Base-by-base conservation (phyloP, 2,329 filamentous ascomycete species). In the Pseudodiploospora longispora region DNA sequence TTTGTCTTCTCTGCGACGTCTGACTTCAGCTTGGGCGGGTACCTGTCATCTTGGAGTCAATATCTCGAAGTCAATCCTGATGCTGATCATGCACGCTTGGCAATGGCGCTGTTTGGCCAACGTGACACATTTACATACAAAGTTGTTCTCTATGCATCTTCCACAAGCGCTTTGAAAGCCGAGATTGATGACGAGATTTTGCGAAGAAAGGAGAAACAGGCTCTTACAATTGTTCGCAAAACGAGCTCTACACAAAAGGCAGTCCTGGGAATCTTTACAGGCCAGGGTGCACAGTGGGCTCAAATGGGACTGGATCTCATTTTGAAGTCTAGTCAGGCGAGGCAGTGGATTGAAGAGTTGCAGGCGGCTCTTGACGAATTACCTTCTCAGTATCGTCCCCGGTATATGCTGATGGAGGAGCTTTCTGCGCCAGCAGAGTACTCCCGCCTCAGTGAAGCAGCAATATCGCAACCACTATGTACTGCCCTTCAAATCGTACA, bases 231-330 rank as follows among this genome's bases (percentile, higher is more conserved):
- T 12, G 12, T 34, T 19, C 19, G 19, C 39, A 27, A 32, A 36
- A 9, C 6, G 27, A 31, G 32, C 33, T n/a, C 36, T 31, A 39
- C 9, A 27, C 10, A 30, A 28, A 35, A 10, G 10, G 29, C 5
- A n/a, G 10, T 27, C 10, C 46, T 58, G 19, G 56, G 54, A 2
- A 48, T 64, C n/a, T 63, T 64, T 46, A 63, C 61, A 1, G 61
- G 61, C 2, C 61, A 64, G 38, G 62, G 61, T 5, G 60, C 59
- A 0, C 60, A 64, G 41, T 64, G 57, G 56, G 44, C 55, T 1
- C 30, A 44, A 1, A 66, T 67, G 64, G 64, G 62, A 8, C 30
- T 27, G 6, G 31, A 43, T 12, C 36, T 43, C 12, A 3, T 43
- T 5, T 30, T 27, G 19, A 34, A 28, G 10, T 35, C 29, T 10